phyloP scores from a whole-genome alignment of 1,284 basidiomycete species.

The Cutaneotrichosporon dermatis region DNA sequence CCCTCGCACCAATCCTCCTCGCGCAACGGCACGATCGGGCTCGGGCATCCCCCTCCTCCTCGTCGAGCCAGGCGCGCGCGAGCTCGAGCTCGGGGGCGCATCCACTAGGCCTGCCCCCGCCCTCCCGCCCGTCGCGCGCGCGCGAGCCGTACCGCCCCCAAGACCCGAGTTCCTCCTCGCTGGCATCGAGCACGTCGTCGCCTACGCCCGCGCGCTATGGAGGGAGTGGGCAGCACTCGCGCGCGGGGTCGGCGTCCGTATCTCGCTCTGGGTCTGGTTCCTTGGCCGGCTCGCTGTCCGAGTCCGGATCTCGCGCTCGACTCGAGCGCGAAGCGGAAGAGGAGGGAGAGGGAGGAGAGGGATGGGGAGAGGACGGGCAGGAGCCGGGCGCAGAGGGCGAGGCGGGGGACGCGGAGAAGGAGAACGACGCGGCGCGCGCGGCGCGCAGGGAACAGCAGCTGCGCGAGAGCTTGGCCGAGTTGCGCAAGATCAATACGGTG shows the following conservation, averaged over 20 bases:
- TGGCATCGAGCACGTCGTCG: neutral
- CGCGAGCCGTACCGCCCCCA: neutral
- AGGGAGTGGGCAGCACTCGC: too few species aligned
- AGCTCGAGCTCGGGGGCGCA: neutral
- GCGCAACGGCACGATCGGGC: neutral
- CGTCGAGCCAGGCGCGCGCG: too few species aligned
- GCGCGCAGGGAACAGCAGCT: constrained; percentile 21
- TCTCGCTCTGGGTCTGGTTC: too few species aligned
- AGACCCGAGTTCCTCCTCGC: neutral
- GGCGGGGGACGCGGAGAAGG: neutral
- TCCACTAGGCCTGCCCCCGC: neutral
- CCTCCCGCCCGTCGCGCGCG: neutral
- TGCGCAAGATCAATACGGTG: constrained; percentile 44
- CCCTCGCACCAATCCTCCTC: neutral
- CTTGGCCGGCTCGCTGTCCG: too few species aligned
- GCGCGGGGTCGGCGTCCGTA: too few species aligned
- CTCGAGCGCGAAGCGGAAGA: too few species aligned
- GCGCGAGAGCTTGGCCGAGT: constrained; percentile 41
- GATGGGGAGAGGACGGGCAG: neutral
- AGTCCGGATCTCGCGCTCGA: too few species aligned
- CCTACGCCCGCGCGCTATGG: too few species aligned
- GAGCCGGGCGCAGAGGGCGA: neutral
- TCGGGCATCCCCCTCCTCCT: too few species aligned
- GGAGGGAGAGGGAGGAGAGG: too few species aligned
- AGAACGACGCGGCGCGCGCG: neutral